Evolutionary conservation across 2,329 filamentous ascomycete species (phyloP), one percentile per base, ranked within the genome.

Genomic region (Domatiomyces catenatus): DNA sequence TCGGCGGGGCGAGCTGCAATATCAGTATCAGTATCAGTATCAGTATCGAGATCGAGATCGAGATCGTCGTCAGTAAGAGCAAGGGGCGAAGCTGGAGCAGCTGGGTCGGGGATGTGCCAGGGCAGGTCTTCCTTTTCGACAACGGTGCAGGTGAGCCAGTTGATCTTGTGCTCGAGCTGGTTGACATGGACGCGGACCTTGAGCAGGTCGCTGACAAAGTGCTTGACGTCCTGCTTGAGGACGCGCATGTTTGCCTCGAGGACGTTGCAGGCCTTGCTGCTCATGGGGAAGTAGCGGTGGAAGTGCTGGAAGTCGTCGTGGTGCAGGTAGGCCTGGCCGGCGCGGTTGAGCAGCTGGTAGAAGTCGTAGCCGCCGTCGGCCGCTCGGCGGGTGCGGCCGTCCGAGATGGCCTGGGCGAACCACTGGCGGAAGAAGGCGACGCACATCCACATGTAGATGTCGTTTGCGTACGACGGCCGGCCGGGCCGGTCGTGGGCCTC

Each of bases 381-480:
- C 0, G 62, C 64, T 42, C 60, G 59, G 39, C 64, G 62, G 8
- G 67, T 71, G 42, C 62, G 62, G 20, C 67, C 64, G 7, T 64
- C 62, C 39, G 65, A 60, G 36, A 74, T 61, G 12, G 63, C 59
- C 48, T 72, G 65, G 1, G 62, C 63, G 28, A 73, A 58, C 67
- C 69, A 75, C 58, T 75, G 69, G 0, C 69, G 68, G 59, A 73
- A 70, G 48, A 72, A 67, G 6, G 57, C 59, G 6, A 75, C 61
- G 3, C 67, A 68, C 61, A 75, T 71, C 74, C 73, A 76, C 55
- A 70, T 64, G 52, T 74, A 66, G 52, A 76, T 71, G 52, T 75
- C 70, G 51, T 66, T 69, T 18, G 64, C 61, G 54, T 74, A 75
- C 15, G 63, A 62, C 44, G 68, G 66, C 32, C 71, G 69, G 48